These are phyloP conservation scores for Umbellularia californica DNA, from an alignment of 164 flowering plant species.

Conservation along the genomic window DNA sequence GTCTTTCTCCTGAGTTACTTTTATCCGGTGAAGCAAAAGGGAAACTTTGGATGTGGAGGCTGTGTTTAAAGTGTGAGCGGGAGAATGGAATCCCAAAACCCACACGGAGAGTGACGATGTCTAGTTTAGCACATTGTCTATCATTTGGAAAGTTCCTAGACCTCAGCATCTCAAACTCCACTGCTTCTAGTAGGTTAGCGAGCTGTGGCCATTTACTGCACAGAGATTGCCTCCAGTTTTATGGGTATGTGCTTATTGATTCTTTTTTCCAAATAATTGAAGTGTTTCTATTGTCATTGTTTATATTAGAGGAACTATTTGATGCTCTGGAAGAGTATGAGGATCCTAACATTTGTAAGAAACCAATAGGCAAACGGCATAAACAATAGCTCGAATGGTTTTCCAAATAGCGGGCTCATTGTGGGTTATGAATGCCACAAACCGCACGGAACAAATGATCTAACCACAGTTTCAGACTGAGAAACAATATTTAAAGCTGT, in stretches of 20 bases:
- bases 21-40: constrained; percentile 82
- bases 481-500: no score
- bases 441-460: background rate
- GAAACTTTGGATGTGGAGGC: constrained; percentile 97
- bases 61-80: constrained; percentile 65
- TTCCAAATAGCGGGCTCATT: no score
- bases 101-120: constrained; percentile 71
- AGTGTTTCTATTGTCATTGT: no score
- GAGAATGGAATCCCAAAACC: constrained; percentile 35
- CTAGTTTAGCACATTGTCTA: constrained; percentile 53
- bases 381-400: no score
- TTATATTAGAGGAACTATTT: no score
- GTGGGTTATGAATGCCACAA: no score
- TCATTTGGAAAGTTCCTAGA: constrained; percentile 96
- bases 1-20: constrained; percentile 28
- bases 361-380: no score
- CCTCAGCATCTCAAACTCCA: constrained; percentile 58
- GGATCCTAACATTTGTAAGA: no score
- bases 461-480: no score
- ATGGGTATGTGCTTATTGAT: constrained; percentile 57
- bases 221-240: constrained; percentile 67
- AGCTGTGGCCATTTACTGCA: constrained; percentile 77
- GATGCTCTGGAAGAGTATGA: no score
- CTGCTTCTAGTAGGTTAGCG: constrained; percentile 30
- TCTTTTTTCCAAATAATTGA: background rate